Evolutionary conservation across 2,329 filamentous ascomycete genomes (phyloP).

Genomic region (Byssoonygena ceratinophila): DNA sequence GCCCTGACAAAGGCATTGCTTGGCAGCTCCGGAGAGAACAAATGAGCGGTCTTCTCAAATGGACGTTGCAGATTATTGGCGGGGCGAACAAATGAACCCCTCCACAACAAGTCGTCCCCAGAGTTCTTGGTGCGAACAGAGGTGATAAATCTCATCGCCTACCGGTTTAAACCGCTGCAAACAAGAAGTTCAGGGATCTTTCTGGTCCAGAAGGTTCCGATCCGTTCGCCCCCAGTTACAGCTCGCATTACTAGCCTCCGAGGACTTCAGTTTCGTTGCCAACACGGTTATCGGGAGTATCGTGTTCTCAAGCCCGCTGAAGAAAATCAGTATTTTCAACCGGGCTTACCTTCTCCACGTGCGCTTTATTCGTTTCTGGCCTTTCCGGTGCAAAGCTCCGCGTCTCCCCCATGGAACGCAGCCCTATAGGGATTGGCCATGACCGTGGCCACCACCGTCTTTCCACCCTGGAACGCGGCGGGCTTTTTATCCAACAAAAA

Average conservation of each 20-base stretch:
- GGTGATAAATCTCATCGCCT: background rate
- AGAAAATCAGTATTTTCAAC: background rate
- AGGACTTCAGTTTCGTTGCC: background rate
- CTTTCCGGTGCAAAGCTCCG: background rate
- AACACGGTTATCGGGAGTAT: background rate
- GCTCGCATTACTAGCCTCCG: background rate
- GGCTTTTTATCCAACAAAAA: background rate
- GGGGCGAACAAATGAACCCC: conserved; percentile 8
- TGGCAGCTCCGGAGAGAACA: background rate
- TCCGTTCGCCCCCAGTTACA: background rate
- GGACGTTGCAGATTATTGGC: conserved; percentile 3
- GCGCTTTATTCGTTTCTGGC: background rate
- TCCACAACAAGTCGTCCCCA: background rate
- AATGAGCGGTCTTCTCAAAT: conserved; percentile 6
- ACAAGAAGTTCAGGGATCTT: background rate
- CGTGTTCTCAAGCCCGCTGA: background rate
- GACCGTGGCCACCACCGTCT: background rate
- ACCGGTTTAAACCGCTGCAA: conserved; percentile 6
- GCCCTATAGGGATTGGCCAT: conserved; percentile 1
- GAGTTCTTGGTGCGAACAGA: background rate
- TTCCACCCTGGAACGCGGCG: background rate
- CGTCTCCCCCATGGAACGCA: background rate
- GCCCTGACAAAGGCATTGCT: background rate
- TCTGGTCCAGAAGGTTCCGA: conserved; percentile 10
- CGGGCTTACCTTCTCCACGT: background rate